phyloP scores from a whole-genome alignment of 129 eudicot species.

The Chrysanthemum lavandulifolium region DNA sequence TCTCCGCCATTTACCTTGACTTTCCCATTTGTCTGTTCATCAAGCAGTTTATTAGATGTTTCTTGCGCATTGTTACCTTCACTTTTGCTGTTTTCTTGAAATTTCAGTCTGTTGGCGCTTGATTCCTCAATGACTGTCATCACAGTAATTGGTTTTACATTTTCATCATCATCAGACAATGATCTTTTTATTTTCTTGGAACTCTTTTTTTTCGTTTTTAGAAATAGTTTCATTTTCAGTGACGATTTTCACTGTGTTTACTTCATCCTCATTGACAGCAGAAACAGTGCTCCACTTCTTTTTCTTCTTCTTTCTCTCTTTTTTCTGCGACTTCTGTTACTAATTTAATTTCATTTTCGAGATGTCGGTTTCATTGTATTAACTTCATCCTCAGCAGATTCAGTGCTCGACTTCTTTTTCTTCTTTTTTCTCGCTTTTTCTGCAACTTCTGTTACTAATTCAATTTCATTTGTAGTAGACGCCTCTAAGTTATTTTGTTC shows the following conservation, averaged over 20 bases:
- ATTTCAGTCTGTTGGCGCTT: slow-evolving; percentile 47
- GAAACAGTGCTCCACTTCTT: slow-evolving; percentile 18
- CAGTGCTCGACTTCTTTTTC: too few relatives aligned
- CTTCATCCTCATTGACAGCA: slow-evolving; percentile 4
- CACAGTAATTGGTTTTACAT: slow-evolving; percentile 17
- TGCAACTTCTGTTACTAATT: not conserved
- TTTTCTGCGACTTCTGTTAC: slow-evolving; percentile 18
- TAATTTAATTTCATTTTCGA: slow-evolving; percentile 1
- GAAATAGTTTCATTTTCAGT: slow-evolving; percentile 22
- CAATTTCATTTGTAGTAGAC: not conserved
- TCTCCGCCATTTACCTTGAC: slow-evolving; percentile 38
- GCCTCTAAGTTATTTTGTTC: not conserved
- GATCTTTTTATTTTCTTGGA: slow-evolving; percentile 61
- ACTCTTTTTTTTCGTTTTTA: slow-evolving; percentile 39
- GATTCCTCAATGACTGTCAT: slow-evolving; percentile 38
- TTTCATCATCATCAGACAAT: slow-evolving; percentile 36
- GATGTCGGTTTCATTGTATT: not conserved
- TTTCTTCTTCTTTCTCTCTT: slow-evolving; percentile 42
- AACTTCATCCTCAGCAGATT: too few relatives aligned
- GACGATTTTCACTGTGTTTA: slow-evolving; percentile 19
- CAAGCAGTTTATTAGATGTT: slow-evolving; percentile 19
- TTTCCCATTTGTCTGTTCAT: slow-evolving; percentile 30
- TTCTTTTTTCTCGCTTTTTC: not conserved
- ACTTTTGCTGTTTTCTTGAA: slow-evolving; percentile 31
- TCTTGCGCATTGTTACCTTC: slow-evolving; percentile 23